Base-by-base conservation (phyloP, 352 stramenopile genomes). In the Globisporangium middletonii region DNA sequence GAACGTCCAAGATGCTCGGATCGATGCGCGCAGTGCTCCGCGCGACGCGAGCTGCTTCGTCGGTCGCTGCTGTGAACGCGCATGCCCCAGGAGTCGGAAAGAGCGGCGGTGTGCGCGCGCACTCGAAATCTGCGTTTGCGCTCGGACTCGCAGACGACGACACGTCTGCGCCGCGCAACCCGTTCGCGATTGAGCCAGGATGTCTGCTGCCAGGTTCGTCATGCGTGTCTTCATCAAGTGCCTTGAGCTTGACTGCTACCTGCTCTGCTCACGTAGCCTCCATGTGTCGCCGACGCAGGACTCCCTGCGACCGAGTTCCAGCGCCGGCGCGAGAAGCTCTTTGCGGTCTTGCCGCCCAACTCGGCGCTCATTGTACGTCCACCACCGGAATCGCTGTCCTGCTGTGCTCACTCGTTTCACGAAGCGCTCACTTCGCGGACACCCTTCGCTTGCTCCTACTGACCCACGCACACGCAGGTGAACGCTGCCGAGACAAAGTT, bases 401-500 rank as follows among this genome's bases (percentile, higher is more conserved):
- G 53, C 11, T 28, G 35, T n/a, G n/a, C 2, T 59, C 42, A 33
- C 4, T 44, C 15, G 4, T 15, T 13, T 38, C 7, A 26, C 18
- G 19, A 27, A 18, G 4, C 35, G 35, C 23, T 23, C 23, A 23
- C 23, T 23, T 23, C 23, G 23, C 23, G 23, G 23, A 23, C 23
- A 23, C 23, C 23, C 23, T 23, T 23, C 23, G 23, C 23, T 23
- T 23, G 23, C 23, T 23, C 23, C 23, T 23, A 35, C 12, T 9
- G 9, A 38, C 33, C 6, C 33, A 38, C 7, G 4, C 7, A 9
- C 12, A 19, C 41, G 4, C 35, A 84, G 75, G 42, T 87, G 7
- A 85, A 86, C 27, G 83, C 81, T 2, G 75, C 79, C 2, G 72
- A 83, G 50, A 83, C 80, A 59, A 89, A 92, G 71, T 94, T 78